Evolutionary conservation across 1,139 yeast species (phyloP).

Genomic region (Candida labiduridarum): DNA sequence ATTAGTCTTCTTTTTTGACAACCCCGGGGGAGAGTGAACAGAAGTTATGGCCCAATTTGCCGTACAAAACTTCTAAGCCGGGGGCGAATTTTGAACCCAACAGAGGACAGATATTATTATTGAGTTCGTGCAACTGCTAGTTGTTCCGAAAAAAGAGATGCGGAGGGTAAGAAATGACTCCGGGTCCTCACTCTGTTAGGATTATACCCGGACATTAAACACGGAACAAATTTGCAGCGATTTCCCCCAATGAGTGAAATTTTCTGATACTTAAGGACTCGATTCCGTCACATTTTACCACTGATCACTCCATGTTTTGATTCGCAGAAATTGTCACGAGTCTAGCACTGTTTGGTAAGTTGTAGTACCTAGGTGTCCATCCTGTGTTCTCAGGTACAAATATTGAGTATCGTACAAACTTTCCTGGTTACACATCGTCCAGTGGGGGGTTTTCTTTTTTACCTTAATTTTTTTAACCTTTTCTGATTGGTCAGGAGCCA

Average conservation of each 20-base stretch:
- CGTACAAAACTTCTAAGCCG: no score
- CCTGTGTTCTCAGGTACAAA: no score
- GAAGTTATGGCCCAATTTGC: no score
- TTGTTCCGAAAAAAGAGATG: no score
- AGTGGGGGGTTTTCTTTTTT: not conserved
- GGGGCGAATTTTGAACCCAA: no score
- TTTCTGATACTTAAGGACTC: no score
- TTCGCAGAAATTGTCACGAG: not conserved
- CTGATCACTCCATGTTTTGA: not conserved
- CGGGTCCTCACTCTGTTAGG: not conserved
- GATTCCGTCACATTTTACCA: not conserved
- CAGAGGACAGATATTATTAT: no score
- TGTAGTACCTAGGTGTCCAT: no score
- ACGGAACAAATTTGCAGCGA: not conserved
- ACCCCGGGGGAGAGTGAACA: no score
- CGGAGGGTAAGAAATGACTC: not conserved
- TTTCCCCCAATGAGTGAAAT: not conserved
- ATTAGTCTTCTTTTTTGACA: not conserved
- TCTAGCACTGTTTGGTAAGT: no score
- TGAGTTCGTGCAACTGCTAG: no score
- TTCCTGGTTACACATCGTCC: not conserved
- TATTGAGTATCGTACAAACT: no score
- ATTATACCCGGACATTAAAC: slow-evolving; percentile 1
- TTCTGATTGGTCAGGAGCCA: not conserved
- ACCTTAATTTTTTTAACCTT: not conserved